phyloP scores from a whole-genome alignment of 805 yeast genomes.

The Lipomyces sp. region DNA sequence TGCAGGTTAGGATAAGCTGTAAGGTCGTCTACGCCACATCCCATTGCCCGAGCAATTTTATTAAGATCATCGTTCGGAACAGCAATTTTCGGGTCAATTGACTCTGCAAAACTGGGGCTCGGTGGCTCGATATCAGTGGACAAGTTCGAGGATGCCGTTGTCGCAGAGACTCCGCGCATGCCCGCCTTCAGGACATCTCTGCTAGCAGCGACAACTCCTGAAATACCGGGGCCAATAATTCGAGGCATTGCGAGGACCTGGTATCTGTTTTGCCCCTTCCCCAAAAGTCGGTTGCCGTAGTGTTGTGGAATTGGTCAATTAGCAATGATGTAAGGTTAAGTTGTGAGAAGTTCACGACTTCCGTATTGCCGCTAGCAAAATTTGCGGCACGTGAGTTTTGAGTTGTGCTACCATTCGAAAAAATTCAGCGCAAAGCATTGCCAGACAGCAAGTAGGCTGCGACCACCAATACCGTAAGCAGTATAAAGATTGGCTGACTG shows the following conservation, averaged over 20 bases:
- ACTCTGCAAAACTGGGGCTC: slow-evolving; percentile 8
- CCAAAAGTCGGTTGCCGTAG: not conserved
- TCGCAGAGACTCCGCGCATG: not conserved
- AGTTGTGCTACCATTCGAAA: not conserved
- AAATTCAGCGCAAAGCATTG: not conserved
- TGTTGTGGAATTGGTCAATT: not conserved
- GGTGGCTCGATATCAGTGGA: not conserved
- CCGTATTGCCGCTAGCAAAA: not conserved
- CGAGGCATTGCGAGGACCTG: slow-evolving; percentile 15
- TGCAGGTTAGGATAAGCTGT: slow-evolving; percentile 17
- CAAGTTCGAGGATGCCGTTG: slow-evolving; percentile 10
- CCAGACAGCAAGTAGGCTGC: not conserved
- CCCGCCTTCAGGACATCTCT: not conserved
- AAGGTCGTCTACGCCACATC: slow-evolving; percentile 29
- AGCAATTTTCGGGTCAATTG: slow-evolving; percentile 9
- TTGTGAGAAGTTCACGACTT: not conserved
- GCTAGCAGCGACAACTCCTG: not conserved
- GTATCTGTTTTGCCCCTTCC: not conserved
- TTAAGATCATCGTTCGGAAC: not conserved
- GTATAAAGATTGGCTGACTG: not conserved
- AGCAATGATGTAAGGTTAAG: not conserved
- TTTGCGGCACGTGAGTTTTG: not conserved
- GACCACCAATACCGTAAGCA: not conserved
- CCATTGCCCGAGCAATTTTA: slow-evolving; percentile 27
- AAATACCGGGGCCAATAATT: not conserved